Evolutionary conservation across 2,329 filamentous ascomycete species (phyloP).

Genomic region (Xenosphaeropsis pyriputrescens): DNA sequence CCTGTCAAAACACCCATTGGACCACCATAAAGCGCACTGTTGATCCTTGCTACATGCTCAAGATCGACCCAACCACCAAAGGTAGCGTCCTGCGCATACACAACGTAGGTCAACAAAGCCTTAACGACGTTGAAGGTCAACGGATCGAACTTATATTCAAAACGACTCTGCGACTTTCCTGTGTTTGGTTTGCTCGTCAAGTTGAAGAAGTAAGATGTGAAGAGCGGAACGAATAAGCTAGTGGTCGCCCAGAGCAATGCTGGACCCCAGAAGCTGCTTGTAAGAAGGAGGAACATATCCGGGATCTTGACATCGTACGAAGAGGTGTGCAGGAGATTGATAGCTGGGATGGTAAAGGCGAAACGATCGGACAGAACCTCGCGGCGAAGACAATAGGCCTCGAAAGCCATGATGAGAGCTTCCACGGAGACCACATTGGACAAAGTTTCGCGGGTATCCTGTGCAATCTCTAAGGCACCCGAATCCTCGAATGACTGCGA

Average conservation of each 20-base stretch:
- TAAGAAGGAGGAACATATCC: constrained; percentile 68
- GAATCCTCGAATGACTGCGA: constrained; percentile 48
- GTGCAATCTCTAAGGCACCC: constrained; percentile 49
- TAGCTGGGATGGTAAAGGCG: constrained; percentile 56
- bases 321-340: constrained; percentile 36
- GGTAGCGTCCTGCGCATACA: constrained; percentile 56
- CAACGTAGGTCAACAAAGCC: constrained; percentile 65
- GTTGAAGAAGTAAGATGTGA: constrained; percentile 84
- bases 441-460: constrained; percentile 51
- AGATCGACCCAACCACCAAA: constrained; percentile 47
- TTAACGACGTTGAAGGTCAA: constrained; percentile 84
- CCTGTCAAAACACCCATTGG: constrained; percentile 57
- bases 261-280: constrained; percentile 70
- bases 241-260: constrained; percentile 64
- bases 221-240: constrained; percentile 51
- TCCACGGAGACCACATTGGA: constrained; percentile 63
- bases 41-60: constrained; percentile 45
- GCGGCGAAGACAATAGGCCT: constrained; percentile 53
- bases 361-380: constrained; percentile 60
- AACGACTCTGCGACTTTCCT: constrained; percentile 20
- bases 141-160: constrained; percentile 60
- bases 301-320: constrained; percentile 55
- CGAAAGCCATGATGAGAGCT: constrained; percentile 50
- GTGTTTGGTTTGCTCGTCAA: constrained; percentile 40
- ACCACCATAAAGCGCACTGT: constrained; percentile 54